phyloP scores from a whole-genome alignment of 441 rosid genomes.

The Arabidopsis lyrata region DNA sequence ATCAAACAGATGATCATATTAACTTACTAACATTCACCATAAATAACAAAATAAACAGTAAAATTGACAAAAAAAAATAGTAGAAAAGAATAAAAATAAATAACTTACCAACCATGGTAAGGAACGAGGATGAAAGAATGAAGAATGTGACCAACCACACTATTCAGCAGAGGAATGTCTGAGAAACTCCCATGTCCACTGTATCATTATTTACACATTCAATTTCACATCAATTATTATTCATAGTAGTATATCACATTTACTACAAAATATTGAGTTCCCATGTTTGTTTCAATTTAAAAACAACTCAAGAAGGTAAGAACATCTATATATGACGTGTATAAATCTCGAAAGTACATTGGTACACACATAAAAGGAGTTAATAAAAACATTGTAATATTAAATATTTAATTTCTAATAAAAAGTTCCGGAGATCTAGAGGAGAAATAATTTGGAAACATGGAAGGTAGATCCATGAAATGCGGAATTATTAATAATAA shows the following conservation, averaged over 20 bases:
- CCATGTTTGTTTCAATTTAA: background rate
- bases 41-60: constrained; percentile 9
- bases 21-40: constrained; percentile 15
- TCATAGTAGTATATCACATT: background rate
- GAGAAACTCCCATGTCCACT: constrained; percentile 99
- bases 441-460: background rate
- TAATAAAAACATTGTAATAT: too few species aligned
- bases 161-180: constrained; percentile 64
- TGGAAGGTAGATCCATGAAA: constrained; percentile 45
- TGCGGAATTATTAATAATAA: constrained; percentile 13
- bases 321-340: constrained; percentile 12
- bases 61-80: constrained; percentile 5
- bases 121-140: constrained; percentile 94
- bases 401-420: constrained; percentile 1
- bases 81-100: background rate
- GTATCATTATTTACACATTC: constrained; percentile 40
- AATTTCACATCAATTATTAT: constrained; percentile 13
- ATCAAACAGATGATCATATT: background rate
- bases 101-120: constrained; percentile 87
- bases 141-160: constrained; percentile 77
- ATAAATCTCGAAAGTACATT: constrained; percentile 4
- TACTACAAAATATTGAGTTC: background rate
- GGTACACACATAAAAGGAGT: background rate
- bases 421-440: constrained; percentile 18
- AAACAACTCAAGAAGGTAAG: background rate